Evolutionary conservation across 140 eudicot genomes (phyloP).

Genomic region (Ambrosia hybrid): DNA sequence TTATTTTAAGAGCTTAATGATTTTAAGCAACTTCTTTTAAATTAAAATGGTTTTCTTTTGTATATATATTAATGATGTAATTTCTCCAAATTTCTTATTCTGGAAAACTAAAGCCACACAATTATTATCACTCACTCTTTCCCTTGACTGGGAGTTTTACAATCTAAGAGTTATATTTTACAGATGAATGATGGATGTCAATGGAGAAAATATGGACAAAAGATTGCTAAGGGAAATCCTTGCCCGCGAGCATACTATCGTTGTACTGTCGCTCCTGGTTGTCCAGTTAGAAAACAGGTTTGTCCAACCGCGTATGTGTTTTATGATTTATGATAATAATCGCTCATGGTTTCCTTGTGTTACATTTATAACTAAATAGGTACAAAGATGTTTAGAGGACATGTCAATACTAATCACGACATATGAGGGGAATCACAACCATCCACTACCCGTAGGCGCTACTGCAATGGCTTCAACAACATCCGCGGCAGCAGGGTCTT

Average conservation of each 20-base stretch:
- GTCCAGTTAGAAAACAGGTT: constrained; percentile 96
- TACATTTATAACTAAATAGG: constrained; percentile 37
- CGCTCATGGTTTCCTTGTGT: not conserved
- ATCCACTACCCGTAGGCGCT: constrained; percentile 90
- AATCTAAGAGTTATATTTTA: not conserved
- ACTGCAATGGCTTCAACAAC: constrained; percentile 94
- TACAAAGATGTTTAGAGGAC: constrained; percentile 90
- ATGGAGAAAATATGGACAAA: constrained; percentile 95
- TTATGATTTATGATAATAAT: too few relatives aligned
- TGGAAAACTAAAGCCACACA: too few relatives aligned
- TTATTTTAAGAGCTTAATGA: not conserved
- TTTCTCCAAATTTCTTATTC: too few relatives aligned
- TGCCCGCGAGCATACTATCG: constrained; percentile 95
- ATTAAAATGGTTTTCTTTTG: constrained; percentile 10
- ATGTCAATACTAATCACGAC: constrained; percentile 90
- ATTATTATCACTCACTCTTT: not conserved
- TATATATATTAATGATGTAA: too few relatives aligned
- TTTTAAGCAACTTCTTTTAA: not conserved
- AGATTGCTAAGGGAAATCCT: constrained; percentile 87
- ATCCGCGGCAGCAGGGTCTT: constrained; percentile 61
- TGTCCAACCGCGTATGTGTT: not conserved
- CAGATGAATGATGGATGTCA: constrained; percentile 97
- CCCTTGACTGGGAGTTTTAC: not conserved
- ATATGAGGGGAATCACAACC: constrained; percentile 89
- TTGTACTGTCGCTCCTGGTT: constrained; percentile 85